Evolutionary conservation across 306 rosid species (phyloP).

Genomic region (Prunus dulcis): DNA sequence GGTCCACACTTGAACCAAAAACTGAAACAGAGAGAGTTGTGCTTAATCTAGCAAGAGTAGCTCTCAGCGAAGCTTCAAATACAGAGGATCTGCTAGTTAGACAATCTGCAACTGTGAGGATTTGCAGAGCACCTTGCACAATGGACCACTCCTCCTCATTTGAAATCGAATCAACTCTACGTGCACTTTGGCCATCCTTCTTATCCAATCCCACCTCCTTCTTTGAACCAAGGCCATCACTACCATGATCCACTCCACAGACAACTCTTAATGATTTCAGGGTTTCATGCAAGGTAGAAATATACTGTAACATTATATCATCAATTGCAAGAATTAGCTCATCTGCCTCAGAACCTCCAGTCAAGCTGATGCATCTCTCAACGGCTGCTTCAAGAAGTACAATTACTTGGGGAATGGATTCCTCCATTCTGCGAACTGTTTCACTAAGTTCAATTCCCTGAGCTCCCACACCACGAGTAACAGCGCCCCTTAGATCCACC

Average conservation of each 20-base stretch:
- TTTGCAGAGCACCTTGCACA: constrained; percentile 97
- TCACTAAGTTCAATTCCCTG: constrained; percentile 99
- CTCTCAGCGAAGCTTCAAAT: constrained; percentile 95
- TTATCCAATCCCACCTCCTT: constrained; percentile 64
- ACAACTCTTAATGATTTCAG: constrained; percentile 87
- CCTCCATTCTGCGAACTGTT: constrained; percentile 99
- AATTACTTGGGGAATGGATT: constrained; percentile 89
- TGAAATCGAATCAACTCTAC: constrained; percentile 69
- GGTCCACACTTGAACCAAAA: constrained; percentile 85
- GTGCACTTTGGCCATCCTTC: constrained; percentile 65
- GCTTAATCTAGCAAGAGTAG: constrained; percentile 92
- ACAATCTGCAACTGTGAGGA: constrained; percentile 90
- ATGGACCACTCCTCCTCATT: constrained; percentile 99
- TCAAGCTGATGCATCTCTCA: constrained; percentile 93
- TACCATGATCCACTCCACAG: constrained; percentile 81
- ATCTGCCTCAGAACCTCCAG: constrained; percentile 99
- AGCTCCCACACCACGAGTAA: constrained; percentile 95
- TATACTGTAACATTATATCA: constrained; percentile 84
- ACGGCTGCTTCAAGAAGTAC: constrained; percentile 93
- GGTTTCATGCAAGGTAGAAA: constrained; percentile 86
- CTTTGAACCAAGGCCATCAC: constrained; percentile 58
- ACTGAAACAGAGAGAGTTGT: constrained; percentile 76
- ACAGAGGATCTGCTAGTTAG: constrained; percentile 98
- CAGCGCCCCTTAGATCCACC: constrained; percentile 98
- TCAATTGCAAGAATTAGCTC: constrained; percentile 89